phyloP scores from a whole-genome alignment of 331 rosid species.

The Erythrophleum ivorense region DNA sequence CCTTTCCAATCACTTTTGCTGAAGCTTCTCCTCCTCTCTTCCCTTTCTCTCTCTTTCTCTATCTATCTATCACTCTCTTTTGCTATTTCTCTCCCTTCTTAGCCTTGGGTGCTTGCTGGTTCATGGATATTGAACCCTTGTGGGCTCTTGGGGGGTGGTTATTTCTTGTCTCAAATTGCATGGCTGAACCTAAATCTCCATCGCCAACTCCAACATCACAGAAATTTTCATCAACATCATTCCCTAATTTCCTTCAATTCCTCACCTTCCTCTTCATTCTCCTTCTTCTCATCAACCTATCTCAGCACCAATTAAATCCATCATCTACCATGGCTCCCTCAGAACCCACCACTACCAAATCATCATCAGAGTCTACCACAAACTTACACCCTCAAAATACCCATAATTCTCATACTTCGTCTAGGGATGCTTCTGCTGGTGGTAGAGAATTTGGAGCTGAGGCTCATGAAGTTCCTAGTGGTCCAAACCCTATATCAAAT shows the following conservation, averaged over 20 bases:
- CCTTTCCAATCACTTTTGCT: conserved; percentile 57
- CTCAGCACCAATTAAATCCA: conserved; percentile 26
- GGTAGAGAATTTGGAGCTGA: conserved; percentile 57
- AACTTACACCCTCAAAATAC: conserved; percentile 53
- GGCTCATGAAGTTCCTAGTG: conserved; percentile 88
- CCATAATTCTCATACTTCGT: conserved; percentile 26
- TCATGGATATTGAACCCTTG: conserved; percentile 92
- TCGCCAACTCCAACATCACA: conserved; percentile 35
- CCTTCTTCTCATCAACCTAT: conserved; percentile 53
- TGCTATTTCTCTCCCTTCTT: conserved; percentile 12
- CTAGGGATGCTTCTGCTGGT: conserved; percentile 21
- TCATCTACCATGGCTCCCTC: conserved; percentile 51
- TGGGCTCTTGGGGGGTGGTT: conserved; percentile 87
- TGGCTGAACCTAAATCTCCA: conserved; percentile 70
- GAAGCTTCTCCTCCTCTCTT: conserved; percentile 58
- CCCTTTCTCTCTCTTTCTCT: conserved; percentile 5
- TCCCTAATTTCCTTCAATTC: conserved; percentile 38
- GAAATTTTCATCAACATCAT: conserved; percentile 45
- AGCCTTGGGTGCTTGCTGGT: conserved; percentile 59
- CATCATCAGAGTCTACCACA: conserved; percentile 37
- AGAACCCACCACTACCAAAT: conserved; percentile 44
- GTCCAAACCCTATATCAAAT: conserved; percentile 86
- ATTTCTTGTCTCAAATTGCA: conserved; percentile 74
- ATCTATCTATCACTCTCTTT: conserved; percentile 9
- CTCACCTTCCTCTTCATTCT: conserved; percentile 54